Evolutionary conservation across 2,329 filamentous ascomycete species (phyloP).

Genomic region (Aspergillus piperis): DNA sequence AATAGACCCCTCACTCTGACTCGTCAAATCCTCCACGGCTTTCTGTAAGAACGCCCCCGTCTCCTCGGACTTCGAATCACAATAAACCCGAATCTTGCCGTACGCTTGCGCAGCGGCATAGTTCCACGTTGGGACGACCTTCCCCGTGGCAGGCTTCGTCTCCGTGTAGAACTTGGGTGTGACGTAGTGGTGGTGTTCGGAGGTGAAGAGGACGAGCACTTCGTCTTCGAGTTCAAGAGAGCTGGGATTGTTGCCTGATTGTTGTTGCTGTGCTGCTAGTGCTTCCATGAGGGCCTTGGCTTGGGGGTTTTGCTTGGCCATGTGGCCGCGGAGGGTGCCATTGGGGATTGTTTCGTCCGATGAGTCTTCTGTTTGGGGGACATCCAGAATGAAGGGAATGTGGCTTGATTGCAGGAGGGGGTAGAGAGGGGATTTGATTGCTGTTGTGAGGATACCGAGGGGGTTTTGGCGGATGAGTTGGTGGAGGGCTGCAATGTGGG

Average conservation of each 20-base stretch:
- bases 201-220: constrained; percentile 65
- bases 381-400: constrained; percentile 63
- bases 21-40: constrained; percentile 30
- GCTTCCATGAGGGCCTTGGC: constrained; percentile 61
- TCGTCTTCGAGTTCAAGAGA: constrained; percentile 47
- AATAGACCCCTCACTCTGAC: constrained; percentile 53
- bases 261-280: constrained; percentile 24
- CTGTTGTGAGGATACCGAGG: constrained; percentile 64
- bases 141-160: constrained; percentile 65
- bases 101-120: constrained; percentile 67
- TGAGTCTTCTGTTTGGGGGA: constrained; percentile 21
- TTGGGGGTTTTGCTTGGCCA: constrained; percentile 66
- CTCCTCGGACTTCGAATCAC: constrained; percentile 50
- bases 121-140: constrained; percentile 72
- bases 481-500: constrained; percentile 48
- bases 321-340: constrained; percentile 57
- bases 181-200: constrained; percentile 62
- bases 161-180: constrained; percentile 68
- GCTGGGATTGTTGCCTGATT: constrained; percentile 25
- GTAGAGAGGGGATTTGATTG: constrained; percentile 53
- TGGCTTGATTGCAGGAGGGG: constrained; percentile 61
- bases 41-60: constrained; percentile 51
- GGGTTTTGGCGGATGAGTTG: constrained; percentile 62
- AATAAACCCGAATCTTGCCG: constrained; percentile 58
- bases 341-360: constrained; percentile 30